These are phyloP conservation scores for Globisporangium mamillatum DNA, from an alignment of 352 stramenopile species.

Conservation along the genomic window DNA sequence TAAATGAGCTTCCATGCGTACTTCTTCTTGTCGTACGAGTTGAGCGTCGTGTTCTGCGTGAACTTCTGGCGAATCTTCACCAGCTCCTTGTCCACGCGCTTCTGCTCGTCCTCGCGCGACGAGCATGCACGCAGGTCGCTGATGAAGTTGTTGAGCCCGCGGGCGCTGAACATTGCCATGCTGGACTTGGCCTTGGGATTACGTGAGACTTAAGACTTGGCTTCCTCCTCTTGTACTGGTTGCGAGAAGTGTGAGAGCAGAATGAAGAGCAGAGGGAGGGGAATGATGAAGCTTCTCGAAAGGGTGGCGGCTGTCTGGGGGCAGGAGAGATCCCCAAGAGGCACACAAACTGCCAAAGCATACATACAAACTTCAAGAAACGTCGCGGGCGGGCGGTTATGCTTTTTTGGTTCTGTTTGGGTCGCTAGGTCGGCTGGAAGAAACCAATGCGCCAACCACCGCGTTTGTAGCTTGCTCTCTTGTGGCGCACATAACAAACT, in stretches of 20 bases:
- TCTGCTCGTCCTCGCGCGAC: constrained; percentile 92
- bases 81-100: constrained; percentile 96
- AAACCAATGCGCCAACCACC: not conserved
- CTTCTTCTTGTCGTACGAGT: constrained; percentile 98
- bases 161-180: constrained; percentile 81
- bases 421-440: too few species aligned
- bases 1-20: constrained; percentile 99
- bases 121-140: constrained; percentile 68
- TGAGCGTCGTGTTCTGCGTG: constrained; percentile 80
- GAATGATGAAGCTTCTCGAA: not conserved
- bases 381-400: not conserved
- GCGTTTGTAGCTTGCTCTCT: not conserved
- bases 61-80: constrained; percentile 98
- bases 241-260: constrained; percentile 2
- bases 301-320: not conserved
- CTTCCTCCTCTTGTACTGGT: not conserved
- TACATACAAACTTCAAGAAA: constrained; percentile 9
- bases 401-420: not conserved
- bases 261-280: not conserved
- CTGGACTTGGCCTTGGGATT: not conserved
- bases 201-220: not conserved
- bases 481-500: not conserved
- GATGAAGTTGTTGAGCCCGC: constrained; percentile 84
- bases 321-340: not conserved
- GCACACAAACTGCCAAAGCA: not conserved